Evolutionary conservation across 2,329 filamentous ascomycete species (phyloP), one percentile per base, ranked within the genome.

Genomic region (Neocatenulostroma microsporum): DNA sequence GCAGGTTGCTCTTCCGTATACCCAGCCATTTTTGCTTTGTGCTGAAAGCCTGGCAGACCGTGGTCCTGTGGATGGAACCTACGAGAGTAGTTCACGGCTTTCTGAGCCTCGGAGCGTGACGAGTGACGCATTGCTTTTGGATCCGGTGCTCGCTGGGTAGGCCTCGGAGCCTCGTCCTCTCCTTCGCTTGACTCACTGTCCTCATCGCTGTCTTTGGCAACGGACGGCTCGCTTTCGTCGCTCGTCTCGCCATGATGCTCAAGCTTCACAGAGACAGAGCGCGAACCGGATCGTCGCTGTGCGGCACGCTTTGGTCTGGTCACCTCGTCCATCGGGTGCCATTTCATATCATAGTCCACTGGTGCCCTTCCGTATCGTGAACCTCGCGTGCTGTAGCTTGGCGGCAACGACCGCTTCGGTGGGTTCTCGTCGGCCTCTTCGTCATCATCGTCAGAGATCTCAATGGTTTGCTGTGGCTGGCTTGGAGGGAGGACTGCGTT

Each of bases 51-150:
- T 15, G 44, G 40, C 2, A 55, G 18, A 4, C 21, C 39, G 33
- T 40, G 37, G 37, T 55, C 53, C 30, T 53, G 49, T 3, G 51
- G 51, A 36, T 56, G 53, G 15, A 44, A 30, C 29, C 47, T 47
- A 11, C 19, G 35, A 12, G 41, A 48, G 30, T 55, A 54, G 10
- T 44, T 40, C 4, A 52, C 44, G 12, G 31, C 26, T 36, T 49
- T 55, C 21, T 31, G 36, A 2, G 51, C 43, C 14, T 42, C 46
- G 3, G 36, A 29, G 8, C 53, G 41, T 2, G 36, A 24, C 4
- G 53, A 55, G 13, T 46, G 42, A 4, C 53, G 46, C 2, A 35
- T 34, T n/a, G 53, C 51, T 17, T 34, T 31, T 3, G 52, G 46
- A 33, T 53, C 46, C 20, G 43, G 47, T 15, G 14, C 34, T 11